These are phyloP conservation scores for Xylariaceae sp. DNA, from an alignment of 2,329 filamentous ascomycete species.

Conservation along the genomic window DNA sequence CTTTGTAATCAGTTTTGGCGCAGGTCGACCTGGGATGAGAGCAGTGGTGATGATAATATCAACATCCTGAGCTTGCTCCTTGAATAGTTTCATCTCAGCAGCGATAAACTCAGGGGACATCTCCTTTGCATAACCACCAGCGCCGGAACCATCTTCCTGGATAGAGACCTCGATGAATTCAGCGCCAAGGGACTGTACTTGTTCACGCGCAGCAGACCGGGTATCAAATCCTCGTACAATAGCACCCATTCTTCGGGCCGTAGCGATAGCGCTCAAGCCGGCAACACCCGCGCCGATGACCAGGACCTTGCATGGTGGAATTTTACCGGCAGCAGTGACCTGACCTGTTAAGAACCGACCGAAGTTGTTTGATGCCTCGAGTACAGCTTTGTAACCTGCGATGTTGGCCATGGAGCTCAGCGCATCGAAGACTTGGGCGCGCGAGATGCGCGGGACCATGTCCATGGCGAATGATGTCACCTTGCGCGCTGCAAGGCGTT, in stretches of 20 bases:
- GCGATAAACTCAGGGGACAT: constrained; percentile 94
- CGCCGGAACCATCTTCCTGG: constrained; percentile 76
- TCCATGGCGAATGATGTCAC: constrained; percentile 87
- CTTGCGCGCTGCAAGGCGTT: constrained; percentile 64
- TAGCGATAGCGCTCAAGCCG: constrained; percentile 81
- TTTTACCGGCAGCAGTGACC: constrained; percentile 83
- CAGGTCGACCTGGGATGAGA: constrained; percentile 78
- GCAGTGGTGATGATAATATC: constrained; percentile 92
- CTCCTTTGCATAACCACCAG: constrained; percentile 84
- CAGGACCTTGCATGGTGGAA: constrained; percentile 83
- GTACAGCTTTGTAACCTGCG: constrained; percentile 84
- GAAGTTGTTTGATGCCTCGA: constrained; percentile 86
- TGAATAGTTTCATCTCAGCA: constrained; percentile 88
- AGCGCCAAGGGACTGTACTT: constrained; percentile 83
- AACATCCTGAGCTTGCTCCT: constrained; percentile 79
- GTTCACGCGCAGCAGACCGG: constrained; percentile 78
- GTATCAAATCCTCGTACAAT: constrained; percentile 90
- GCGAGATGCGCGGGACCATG: constrained; percentile 82
- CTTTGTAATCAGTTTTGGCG: constrained; percentile 79
- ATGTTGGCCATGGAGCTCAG: constrained; percentile 93
- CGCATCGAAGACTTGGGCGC: constrained; percentile 83
- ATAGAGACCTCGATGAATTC: constrained; percentile 86
- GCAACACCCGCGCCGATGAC: constrained; percentile 89
- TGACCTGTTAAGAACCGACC: constrained; percentile 85
- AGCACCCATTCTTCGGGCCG: constrained; percentile 77